These are phyloP conservation scores for Boletus edulis DNA, from an alignment of 768 basidiomycete species.

Conservation along the genomic window DNA sequence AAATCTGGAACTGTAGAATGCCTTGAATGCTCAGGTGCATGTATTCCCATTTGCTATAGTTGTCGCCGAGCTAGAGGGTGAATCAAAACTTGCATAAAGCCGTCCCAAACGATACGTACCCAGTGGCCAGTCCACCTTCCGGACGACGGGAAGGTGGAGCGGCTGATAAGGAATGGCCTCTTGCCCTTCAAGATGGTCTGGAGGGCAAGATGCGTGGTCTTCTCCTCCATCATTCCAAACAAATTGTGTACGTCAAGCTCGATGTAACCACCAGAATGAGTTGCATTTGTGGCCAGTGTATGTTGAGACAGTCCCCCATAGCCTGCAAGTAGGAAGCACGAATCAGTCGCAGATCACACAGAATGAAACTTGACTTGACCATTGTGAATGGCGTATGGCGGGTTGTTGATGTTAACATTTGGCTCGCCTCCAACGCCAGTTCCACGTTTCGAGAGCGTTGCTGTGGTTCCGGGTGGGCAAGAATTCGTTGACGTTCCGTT, in stretches of 20 bases:
- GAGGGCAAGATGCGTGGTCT: conserved; percentile 60
- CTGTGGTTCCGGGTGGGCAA: conserved; percentile 18
- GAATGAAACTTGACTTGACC: conserved; percentile 37
- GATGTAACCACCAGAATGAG: conserved; percentile 57
- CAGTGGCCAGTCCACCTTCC: conserved; percentile 75
- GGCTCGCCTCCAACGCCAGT: conserved; percentile 49
- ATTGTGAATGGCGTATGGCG: conserved; percentile 73
- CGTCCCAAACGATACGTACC: conserved; percentile 34
- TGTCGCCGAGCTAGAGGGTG: conserved; percentile 61
- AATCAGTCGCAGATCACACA: not conserved
- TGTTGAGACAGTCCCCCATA: conserved; percentile 49
- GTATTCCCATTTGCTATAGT: conserved; percentile 72
- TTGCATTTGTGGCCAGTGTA: conserved; percentile 69
- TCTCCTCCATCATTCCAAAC: conserved; percentile 71
- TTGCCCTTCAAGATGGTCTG: conserved; percentile 51
- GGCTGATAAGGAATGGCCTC: conserved; percentile 69
- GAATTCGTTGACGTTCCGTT: conserved; percentile 60
- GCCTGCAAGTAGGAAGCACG: conserved; percentile 33
- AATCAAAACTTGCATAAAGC: not conserved
- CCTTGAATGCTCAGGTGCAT: conserved; percentile 71
- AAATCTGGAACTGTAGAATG: conserved; percentile 78
- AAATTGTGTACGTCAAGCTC: conserved; percentile 72
- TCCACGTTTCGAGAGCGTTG: conserved; percentile 38
- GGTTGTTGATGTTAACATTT: conserved; percentile 50
- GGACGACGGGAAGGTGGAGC: conserved; percentile 66